phyloP scores from a whole-genome alignment of 306 rosid species.

The Hippophae tibetana region DNA sequence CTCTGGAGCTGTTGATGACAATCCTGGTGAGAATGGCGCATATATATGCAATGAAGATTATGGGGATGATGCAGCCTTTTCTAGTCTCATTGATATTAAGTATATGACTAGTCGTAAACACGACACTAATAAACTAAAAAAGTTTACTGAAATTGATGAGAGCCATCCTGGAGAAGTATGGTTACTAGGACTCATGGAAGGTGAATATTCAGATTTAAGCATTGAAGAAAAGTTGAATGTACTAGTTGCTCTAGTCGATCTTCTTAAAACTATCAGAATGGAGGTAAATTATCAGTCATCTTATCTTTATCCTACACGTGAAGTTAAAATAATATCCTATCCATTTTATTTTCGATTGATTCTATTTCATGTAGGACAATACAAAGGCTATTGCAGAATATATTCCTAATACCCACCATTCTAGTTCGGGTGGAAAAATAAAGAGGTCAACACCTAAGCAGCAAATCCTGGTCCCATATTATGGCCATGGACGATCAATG shows the following conservation, averaged over 20 bases:
- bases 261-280: constrained; percentile 61
- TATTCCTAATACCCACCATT: constrained; percentile 38
- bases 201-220: constrained; percentile 85
- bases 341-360: neutral
- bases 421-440: constrained; percentile 81
- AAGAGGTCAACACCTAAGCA: constrained; percentile 57
- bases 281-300: constrained; percentile 45
- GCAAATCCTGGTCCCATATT: constrained; percentile 23
- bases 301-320: constrained; percentile 1
- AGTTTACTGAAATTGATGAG: constrained; percentile 79
- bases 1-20: constrained; percentile 79
- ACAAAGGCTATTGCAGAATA: constrained; percentile 36
- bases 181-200: constrained; percentile 86
- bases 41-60: constrained; percentile 57
- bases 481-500: constrained; percentile 35
- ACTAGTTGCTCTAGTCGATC: constrained; percentile 70
- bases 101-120: constrained; percentile 10
- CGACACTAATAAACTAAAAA: constrained; percentile 23
- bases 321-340: neutral
- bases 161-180: constrained; percentile 89
- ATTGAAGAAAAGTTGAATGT: constrained; percentile 85
- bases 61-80: constrained; percentile 37
- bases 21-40: constrained; percentile 30
- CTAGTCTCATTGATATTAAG: constrained; percentile 29
- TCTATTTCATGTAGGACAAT: constrained; percentile 29